A percentile compares a stretch with the other conserved stretches of the same genome.
phyloP scores from a whole-genome alignment of 139 green algal species.

The Auxenochlorella pyrenoidosa region DNA sequence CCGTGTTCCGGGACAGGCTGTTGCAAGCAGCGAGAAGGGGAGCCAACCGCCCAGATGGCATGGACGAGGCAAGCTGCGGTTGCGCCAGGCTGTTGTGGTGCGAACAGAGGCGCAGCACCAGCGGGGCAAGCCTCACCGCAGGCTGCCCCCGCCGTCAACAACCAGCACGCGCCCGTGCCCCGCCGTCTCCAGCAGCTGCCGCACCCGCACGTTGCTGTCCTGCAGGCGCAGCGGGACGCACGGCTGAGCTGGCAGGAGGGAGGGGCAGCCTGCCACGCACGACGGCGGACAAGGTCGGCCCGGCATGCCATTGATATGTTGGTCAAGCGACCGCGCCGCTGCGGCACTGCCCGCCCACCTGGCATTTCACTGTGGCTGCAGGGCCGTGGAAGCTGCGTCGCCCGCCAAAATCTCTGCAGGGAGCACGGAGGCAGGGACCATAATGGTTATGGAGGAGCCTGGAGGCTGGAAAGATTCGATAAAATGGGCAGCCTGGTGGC shows the following conservation, averaged over 20 bases:
- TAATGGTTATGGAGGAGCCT: too few species aligned
- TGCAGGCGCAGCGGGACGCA: slow-evolving; percentile 18
- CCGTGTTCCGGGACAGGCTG: too few species aligned
- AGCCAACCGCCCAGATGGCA: too few species aligned
- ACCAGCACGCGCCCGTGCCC: slow-evolving; percentile 89
- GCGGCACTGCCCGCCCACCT: slow-evolving; percentile 66
- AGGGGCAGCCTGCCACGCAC: too few species aligned
- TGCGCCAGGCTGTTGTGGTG: not conserved
- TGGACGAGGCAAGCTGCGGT: too few species aligned
- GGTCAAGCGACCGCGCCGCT: too few species aligned
- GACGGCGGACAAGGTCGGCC: too few species aligned
- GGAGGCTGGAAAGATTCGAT: not conserved
- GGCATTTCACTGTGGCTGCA: slow-evolving; percentile 85
- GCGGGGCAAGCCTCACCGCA: slow-evolving; percentile 66
- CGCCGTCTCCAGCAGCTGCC: slow-evolving; percentile 80
- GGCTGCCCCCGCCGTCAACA: slow-evolving; percentile 88
- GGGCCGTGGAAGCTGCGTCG: slow-evolving; percentile 70
- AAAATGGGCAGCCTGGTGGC: not conserved
- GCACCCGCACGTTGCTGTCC: slow-evolving; percentile 94
- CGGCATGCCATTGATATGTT: too few species aligned
- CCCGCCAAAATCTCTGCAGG: slow-evolving; percentile 78
- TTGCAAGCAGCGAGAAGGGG: too few species aligned
- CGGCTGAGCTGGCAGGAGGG: not conserved
- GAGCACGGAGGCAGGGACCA: not conserved
- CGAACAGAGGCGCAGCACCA: not conserved